Base-by-base conservation (phyloP, 768 basidiomycete species). In the Suillus discolor region DNA sequence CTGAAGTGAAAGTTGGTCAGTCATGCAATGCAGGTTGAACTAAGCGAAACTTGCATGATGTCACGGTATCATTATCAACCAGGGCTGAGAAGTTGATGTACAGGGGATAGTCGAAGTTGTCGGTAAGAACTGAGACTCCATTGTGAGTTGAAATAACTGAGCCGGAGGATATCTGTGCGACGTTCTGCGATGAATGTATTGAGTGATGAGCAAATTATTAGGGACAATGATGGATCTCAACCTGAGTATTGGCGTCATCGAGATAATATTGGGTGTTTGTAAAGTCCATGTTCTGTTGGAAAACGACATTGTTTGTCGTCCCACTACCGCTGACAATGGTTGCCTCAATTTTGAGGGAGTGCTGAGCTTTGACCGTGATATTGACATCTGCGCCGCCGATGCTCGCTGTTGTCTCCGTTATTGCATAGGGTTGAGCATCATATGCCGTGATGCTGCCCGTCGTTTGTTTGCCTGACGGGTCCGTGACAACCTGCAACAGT, bases 391-490 rank as follows among this genome's bases (percentile, higher is more conserved):
- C 81, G 16, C 67, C 73, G 70, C 64, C 80, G 62, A 72, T 69
- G 75, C 65, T 85, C 16, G 79, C 89, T 15, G 80, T 81, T 1
- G 80, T 84, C 25, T 73, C 81, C 4, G 88, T 79, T 49, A 75
- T 66, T 3, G 90, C 87, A 68, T 87, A 92, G 0, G 84, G 84
- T 13, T 85, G 75, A 38, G 79, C 90, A 20, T 82, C 75, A 69
- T 92, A 89, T 11, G 71, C 69, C 0, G 83, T 87, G 65, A 93
- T 91, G 36, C 79, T 82, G 36, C 92, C 92, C 1, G 86, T 91
- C 3, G 92, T 93, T 4, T 81, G 89, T 71, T 79, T 78, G 1
- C 80, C 76, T 38, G 91, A 90, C 9, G 85, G 74, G 71, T 92
- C 89, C 1, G 86, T 87, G 66, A 89, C 75, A 57, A 91, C 87